These are phyloP conservation scores for Acanthamoeba rhysodes DNA, from an alignment of 208 protist species.

Conservation along the genomic window DNA sequence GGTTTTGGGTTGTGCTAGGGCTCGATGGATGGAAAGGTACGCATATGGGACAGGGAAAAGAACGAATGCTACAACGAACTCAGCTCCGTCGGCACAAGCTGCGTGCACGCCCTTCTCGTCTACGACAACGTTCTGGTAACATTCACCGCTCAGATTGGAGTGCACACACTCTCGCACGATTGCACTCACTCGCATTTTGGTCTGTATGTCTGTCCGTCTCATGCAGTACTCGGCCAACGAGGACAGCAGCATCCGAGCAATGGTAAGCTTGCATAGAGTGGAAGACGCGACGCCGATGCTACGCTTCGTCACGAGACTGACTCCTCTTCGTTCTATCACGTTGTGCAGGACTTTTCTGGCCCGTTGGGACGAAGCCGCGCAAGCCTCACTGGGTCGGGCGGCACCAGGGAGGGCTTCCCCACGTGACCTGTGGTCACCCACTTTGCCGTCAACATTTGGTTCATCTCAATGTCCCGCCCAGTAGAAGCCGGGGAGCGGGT, in stretches of 20 bases:
- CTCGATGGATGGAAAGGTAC: constrained; percentile 51
- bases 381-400: background rate
- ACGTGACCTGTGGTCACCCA: background rate
- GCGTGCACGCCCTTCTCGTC: constrained; percentile 27
- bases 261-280: background rate
- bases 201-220: no score
- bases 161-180: background rate
- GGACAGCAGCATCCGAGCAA: constrained; percentile 32
- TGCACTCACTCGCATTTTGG: background rate
- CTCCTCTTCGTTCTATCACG: background rate
- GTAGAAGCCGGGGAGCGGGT: no score
- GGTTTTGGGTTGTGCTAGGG: background rate
- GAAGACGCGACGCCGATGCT: no score
- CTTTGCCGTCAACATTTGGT: no score
- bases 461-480: no score
- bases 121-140: constrained; percentile 46
- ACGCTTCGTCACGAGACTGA: no score
- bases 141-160: no score
- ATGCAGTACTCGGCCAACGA: constrained; percentile 36
- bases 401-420: background rate
- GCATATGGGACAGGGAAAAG: constrained; percentile 29
- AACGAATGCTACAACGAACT: constrained; percentile 55
- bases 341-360: constrained; percentile 13
- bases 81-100: constrained; percentile 4
- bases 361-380: background rate